A percentile compares a stretch with the other conserved stretches of the same genome.
phyloP scores from a whole-genome alignment of 129 eudicot genomes.

The Centella asiatica region DNA sequence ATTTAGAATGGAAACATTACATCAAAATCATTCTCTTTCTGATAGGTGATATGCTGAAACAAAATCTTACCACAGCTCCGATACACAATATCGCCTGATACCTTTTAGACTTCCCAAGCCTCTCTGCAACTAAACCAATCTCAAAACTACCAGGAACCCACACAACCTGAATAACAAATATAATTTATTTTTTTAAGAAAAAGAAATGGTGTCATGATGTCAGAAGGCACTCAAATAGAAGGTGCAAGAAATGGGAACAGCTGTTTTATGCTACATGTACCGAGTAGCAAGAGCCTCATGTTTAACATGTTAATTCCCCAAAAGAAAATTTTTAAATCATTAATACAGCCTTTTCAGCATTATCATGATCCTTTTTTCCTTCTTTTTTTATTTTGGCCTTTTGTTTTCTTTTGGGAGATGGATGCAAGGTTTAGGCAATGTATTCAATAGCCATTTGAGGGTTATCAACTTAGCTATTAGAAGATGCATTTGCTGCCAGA shows the following conservation, averaged over 20 bases:
- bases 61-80: slow-evolving; percentile 84
- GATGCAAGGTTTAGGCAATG: no score
- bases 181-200: no score
- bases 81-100: slow-evolving; percentile 79
- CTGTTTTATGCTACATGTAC: not conserved
- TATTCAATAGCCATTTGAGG: no score
- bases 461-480: no score
- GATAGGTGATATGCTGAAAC: not conserved
- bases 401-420: no score
- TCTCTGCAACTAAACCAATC: slow-evolving; percentile 78
- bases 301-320: not conserved
- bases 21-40: no score
- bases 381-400: no score
- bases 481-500: no score
- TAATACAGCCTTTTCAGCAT: no score
- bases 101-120: slow-evolving; percentile 76
- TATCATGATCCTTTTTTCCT: no score
- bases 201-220: not conserved
- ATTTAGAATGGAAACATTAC: no score
- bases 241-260: not conserved
- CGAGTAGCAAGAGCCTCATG: not conserved
- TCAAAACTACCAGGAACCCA: slow-evolving; percentile 98
- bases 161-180: slow-evolving; percentile 53
- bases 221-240: not conserved
- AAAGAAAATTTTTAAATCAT: not conserved